Conservation (phyloP, 768 basidiomycete species). For the Pleurotus tuber-regium region DNA sequence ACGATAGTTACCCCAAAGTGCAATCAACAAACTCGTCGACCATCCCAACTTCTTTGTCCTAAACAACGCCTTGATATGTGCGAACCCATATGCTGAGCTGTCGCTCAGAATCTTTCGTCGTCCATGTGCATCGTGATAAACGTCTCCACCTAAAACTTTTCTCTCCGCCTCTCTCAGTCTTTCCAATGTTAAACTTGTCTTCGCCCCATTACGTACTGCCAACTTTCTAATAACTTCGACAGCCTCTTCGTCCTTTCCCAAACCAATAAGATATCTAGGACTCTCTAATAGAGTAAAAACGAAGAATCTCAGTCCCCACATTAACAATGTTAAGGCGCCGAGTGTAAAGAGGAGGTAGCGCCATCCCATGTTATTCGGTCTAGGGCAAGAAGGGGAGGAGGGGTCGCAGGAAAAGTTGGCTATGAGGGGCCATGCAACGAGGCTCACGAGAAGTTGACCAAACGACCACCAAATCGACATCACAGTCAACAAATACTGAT, state of each 20-base stretch:
- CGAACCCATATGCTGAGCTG: conserved; percentile 29
- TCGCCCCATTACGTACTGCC: conserved; percentile 57
- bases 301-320: conserved; percentile 62
- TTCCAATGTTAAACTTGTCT: conserved; percentile 45
- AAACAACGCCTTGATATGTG: conserved; percentile 60
- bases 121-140: conserved; percentile 10
- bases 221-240: conserved; percentile 62
- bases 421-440: conserved; percentile 71
- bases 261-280: conserved; percentile 69
- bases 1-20: conserved; percentile 39
- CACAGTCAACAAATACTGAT: conserved; percentile 73
- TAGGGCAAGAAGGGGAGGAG: conserved; percentile 32
- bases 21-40: conserved; percentile 61
- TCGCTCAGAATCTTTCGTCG: conserved; percentile 29
- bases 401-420: conserved; percentile 59
- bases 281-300: conserved; percentile 66
- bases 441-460: conserved; percentile 60
- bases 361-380: conserved; percentile 65
- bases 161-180: conserved; percentile 34
- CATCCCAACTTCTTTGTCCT: conserved; percentile 60
- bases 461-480: conserved; percentile 81
- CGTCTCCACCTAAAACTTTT: conserved; percentile 6
- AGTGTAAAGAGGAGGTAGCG: conserved; percentile 69
- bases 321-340: conserved; percentile 66
- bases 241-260: conserved; percentile 61